phyloP scores from a whole-genome alignment of 192 early-diverging fungal species.

The Bifiguratus adelaidae region DNA sequence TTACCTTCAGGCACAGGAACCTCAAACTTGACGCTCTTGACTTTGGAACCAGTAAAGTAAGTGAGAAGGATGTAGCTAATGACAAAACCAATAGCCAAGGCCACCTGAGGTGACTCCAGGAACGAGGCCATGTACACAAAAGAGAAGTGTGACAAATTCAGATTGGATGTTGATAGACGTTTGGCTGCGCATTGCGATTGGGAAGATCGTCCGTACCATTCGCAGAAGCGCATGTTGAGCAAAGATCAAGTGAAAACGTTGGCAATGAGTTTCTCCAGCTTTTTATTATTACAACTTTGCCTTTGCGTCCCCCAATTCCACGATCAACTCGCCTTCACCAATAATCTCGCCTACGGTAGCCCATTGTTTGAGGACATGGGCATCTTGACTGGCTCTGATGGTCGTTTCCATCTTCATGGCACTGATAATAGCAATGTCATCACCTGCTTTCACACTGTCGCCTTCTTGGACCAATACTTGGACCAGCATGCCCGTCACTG shows the following conservation, averaged over 20 bases:
- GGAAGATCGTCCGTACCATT: too few species aligned
- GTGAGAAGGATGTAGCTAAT: constrained; percentile 5
- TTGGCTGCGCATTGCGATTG: too few species aligned
- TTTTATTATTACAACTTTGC: too few species aligned
- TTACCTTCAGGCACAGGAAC: constrained; percentile 12
- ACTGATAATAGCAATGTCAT: constrained; percentile 16
- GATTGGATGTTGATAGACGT: too few species aligned
- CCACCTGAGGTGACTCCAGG: too few species aligned
- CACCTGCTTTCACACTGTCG: constrained; percentile 8
- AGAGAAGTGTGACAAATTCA: too few species aligned
- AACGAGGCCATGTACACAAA: too few species aligned
- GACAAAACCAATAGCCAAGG: neutral
- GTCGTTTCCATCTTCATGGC: constrained; percentile 28
- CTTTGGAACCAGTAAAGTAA: too few species aligned
- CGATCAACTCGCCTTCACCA: constrained; percentile 15
- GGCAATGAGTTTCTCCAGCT: too few species aligned
- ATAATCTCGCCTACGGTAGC: constrained; percentile 18
- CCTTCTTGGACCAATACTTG: constrained; percentile 14
- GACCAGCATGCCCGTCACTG: constrained; percentile 16
- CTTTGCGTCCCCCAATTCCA: constrained; percentile 3
- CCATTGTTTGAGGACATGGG: constrained; percentile 4
- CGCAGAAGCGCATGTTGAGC: too few species aligned
- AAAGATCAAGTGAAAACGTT: too few species aligned
- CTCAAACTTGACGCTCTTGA: constrained; percentile 4
- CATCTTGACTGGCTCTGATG: constrained; percentile 7